Evolutionary conservation across 208 protist species (phyloP).

Genomic region (Trypanosoma caninum): DNA sequence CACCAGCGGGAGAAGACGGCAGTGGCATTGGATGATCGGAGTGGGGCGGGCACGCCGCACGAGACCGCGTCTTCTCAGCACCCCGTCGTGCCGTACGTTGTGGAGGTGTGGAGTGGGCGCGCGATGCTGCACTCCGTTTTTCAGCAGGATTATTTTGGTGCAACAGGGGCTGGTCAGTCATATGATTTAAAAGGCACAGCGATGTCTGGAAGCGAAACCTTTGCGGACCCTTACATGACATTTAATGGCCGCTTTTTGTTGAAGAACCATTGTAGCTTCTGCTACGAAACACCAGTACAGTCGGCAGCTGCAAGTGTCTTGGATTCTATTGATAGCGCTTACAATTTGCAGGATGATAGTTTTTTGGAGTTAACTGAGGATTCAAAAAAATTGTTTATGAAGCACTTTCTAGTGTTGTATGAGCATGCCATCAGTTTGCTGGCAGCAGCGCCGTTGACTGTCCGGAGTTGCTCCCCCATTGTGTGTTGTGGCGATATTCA

Average conservation of each 20-base stretch:
- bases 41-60: background rate
- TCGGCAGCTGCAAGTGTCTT: conserved; percentile 18
- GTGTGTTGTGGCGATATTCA: conserved; percentile 72
- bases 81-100: conserved; percentile 11
- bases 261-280: background rate
- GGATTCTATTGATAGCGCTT: conserved; percentile 18
- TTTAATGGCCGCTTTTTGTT: conserved; percentile 1
- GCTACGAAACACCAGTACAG: conserved; percentile 7
- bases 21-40: too few species aligned
- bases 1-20: too few species aligned
- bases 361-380: conserved; percentile 12
- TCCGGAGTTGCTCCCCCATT: conserved; percentile 41
- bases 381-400: conserved; percentile 8
- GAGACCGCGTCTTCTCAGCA: background rate
- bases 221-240: conserved; percentile 9
- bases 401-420: conserved; percentile 13
- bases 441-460: conserved; percentile 20
- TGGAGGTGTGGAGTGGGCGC: conserved; percentile 17
- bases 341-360: conserved; percentile 1
- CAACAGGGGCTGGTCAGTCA: background rate
- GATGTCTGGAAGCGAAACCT: background rate
- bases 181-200: background rate
- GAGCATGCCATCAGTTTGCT: conserved; percentile 10
- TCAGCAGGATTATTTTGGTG: background rate
- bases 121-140: conserved; percentile 7